These are phyloP conservation scores for Suillus spraguei DNA, from an alignment of 768 basidiomycete genomes.

Conservation along the genomic window DNA sequence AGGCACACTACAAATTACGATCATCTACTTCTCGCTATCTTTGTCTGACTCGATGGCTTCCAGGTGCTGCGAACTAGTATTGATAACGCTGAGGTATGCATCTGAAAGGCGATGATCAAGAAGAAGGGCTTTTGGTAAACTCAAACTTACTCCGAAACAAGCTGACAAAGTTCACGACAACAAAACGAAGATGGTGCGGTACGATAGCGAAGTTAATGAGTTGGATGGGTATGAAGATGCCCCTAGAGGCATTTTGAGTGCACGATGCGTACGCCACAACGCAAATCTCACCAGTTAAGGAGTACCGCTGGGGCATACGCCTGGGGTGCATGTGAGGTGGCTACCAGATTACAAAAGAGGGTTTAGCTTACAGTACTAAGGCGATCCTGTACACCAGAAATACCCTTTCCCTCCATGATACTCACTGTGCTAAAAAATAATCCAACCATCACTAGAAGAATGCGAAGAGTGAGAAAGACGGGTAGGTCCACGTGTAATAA, in stretches of 20 bases:
- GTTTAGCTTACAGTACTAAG: slow-evolving; percentile 36
- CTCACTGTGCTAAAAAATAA: slow-evolving; percentile 79
- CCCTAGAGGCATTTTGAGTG: slow-evolving; percentile 41
- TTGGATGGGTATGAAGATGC: slow-evolving; percentile 76
- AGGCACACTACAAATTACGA: background rate
- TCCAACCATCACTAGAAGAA: slow-evolving; percentile 41
- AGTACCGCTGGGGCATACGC: slow-evolving; percentile 74
- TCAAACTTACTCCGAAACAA: slow-evolving; percentile 79
- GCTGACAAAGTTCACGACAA: slow-evolving; percentile 74
- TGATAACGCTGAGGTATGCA: slow-evolving; percentile 63
- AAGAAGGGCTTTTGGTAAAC: slow-evolving; percentile 6
- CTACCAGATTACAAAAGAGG: background rate
- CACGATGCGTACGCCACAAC: background rate
- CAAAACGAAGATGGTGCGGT: slow-evolving; percentile 76
- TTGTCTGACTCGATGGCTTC: background rate
- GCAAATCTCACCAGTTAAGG: slow-evolving; percentile 64
- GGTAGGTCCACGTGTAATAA: background rate
- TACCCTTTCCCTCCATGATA: slow-evolving; percentile 73
- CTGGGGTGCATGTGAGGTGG: slow-evolving; percentile 35
- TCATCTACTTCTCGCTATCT: slow-evolving; percentile 5
- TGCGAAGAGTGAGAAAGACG: slow-evolving; percentile 10
- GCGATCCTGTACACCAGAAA: slow-evolving; percentile 49
- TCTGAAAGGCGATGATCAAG: slow-evolving; percentile 37
- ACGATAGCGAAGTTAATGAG: slow-evolving; percentile 77
- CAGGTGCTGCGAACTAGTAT: slow-evolving; percentile 33